Base-by-base conservation (phyloP, 164 flowering plant species). In the Platanus orientalis region DNA sequence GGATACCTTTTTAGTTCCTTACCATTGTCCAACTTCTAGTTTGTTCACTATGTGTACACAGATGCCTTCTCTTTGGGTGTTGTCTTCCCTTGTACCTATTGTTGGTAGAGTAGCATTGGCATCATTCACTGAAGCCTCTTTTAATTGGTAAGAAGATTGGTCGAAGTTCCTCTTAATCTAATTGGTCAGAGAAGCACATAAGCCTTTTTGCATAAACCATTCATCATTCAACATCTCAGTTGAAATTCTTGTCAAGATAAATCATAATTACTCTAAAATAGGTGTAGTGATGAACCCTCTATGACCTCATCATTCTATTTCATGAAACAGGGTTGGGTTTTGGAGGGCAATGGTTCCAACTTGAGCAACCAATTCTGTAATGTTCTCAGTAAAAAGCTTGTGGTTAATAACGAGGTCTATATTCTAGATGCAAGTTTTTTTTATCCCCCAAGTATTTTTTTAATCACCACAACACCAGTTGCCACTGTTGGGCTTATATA, bases 321-420 rank as follows among this genome's bases (percentile, higher is more conserved):
- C 24, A 27, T 67, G 57, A 66, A 61, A 65, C 63, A 90, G 97
- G 97, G 83, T 87, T 68, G 97, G 97, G 3, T 94, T 94, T 75
- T 88, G 80, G 95, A 94, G 93, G 79, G 99, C 99, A 54, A 94
- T 91, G 97, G 97, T 67, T 94, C 99, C 51, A 94, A 94, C 69
- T 63, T 94, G 76, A 77, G 85, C 9, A 82, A 83, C 74, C 98
- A 94, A 71, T 89, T 97, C 30, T 89, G 97, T 52, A 94, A 94
- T 71, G 97, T 94, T 13, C 84, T 91, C 51, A 94, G 99, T 83
- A 94, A 94, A 68, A 94, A 86, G 69, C 73, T 94, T 69, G 89
- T 94, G 97, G 76, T 83, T 58, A 91, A 83, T 67, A 80, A 89
- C 73, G 95, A 94, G 89, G 98, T 90, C 78, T 70, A 16, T 21